Evolutionary conservation across 768 basidiomycete species (phyloP).

Genomic region (Sarcomyxa edulis): DNA sequence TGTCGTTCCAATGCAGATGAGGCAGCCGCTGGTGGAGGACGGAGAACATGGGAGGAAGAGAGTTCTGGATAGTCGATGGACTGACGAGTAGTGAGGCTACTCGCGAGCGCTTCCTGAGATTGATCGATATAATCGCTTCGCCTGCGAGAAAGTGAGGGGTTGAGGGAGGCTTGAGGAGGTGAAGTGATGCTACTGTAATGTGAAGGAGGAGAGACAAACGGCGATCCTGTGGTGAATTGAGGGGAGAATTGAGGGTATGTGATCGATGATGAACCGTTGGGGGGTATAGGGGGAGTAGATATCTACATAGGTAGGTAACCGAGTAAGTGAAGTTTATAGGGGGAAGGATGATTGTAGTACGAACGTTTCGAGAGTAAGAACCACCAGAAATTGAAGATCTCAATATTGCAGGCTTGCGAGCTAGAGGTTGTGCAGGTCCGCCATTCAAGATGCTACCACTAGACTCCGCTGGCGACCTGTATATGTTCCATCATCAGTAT

Average conservation of each 20-base stretch:
- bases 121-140: conserved; percentile 82
- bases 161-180: conserved; percentile 84
- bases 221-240: conserved; percentile 21
- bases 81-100: conserved; percentile 36
- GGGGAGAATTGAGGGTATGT: conserved; percentile 48
- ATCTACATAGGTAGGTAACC: conserved; percentile 25
- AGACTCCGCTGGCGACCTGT: no score
- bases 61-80: conserved; percentile 83
- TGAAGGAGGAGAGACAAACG: conserved; percentile 30
- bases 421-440: no score
- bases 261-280: conserved; percentile 42
- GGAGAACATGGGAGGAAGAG: conserved; percentile 50
- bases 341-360: no score
- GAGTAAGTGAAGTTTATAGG: conserved; percentile 9
- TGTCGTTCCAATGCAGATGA: conserved; percentile 67
- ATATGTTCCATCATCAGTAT: no score
- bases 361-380: no score
- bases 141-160: conserved; percentile 68
- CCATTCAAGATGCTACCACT: no score
- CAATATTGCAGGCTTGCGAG: no score
- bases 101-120: conserved; percentile 55
- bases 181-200: conserved; percentile 46
- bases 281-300: conserved; percentile 13
- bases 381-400: no score
- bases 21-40: conserved; percentile 79